A percentile compares a stretch with the other conserved stretches of the same genome.
phyloP scores from a whole-genome alignment of 768 basidiomycete genomes.

The Mycena sanguinolenta region DNA sequence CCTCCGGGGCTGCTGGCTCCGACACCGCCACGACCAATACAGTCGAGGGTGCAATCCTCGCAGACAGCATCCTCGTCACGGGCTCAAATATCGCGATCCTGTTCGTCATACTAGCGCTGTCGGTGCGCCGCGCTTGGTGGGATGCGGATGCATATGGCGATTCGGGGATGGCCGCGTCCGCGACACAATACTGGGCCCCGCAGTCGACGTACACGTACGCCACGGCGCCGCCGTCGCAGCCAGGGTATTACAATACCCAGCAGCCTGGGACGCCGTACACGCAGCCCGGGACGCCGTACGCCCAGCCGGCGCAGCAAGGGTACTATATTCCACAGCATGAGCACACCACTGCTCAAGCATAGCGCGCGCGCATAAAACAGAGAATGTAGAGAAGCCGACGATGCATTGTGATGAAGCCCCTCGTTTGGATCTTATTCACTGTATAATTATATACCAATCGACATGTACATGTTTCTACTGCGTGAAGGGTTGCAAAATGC shows the following conservation, averaged over 20 bases:
- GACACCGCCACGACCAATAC: too few species aligned
- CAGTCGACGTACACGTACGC: slow-evolving; percentile 28
- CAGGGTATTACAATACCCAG: slow-evolving; percentile 13
- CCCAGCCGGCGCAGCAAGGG: background rate
- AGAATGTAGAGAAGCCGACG: too few species aligned
- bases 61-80: slow-evolving; percentile 15
- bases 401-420: background rate
- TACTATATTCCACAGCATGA: background rate
- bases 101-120: slow-evolving; percentile 13
- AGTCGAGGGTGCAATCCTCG: slow-evolving; percentile 31
- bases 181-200: slow-evolving; percentile 14
- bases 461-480: too few species aligned
- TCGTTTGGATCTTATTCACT: slow-evolving; percentile 1
- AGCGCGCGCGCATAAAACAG: background rate
- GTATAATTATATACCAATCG: slow-evolving; percentile 1
- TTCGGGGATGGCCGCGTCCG: background rate
- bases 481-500: too few species aligned
- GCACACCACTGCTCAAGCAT: background rate
- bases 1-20: background rate
- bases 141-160: background rate
- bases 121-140: background rate
- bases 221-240: slow-evolving; percentile 10
- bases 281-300: slow-evolving; percentile 1
- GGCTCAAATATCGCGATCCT: slow-evolving; percentile 10
- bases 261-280: too few species aligned